Evolutionary conservation across 768 basidiomycete genomes (phyloP).

Genomic region (Clitopilus passeckerianus): DNA sequence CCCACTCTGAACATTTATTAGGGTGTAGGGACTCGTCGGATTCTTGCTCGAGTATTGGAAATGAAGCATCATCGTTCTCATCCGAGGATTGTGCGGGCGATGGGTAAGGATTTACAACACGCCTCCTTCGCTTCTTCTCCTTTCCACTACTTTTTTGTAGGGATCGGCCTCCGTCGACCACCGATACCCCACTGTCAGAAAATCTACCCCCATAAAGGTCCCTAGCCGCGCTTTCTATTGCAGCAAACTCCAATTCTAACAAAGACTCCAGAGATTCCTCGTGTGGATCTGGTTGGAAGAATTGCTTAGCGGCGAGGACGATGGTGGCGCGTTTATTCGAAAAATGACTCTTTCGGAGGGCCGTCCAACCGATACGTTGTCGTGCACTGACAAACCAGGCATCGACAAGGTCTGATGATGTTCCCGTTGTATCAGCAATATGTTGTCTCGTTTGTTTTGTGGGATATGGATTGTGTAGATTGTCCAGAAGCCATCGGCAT

Average conservation of each 20-base stretch:
- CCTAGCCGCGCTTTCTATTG: constrained; percentile 14
- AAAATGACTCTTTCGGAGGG: constrained; percentile 27
- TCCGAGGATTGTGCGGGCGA: neutral
- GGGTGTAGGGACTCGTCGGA: too few species aligned
- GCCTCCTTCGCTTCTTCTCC: neutral
- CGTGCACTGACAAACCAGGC: constrained; percentile 45
- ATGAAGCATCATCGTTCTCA: too few species aligned
- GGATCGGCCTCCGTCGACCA: neutral
- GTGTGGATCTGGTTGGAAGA: constrained; percentile 21
- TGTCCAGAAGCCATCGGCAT: constrained; percentile 36
- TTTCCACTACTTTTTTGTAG: too few species aligned
- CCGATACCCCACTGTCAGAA: constrained; percentile 2
- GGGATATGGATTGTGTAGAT: constrained; percentile 53
- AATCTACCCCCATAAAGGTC: constrained; percentile 17
- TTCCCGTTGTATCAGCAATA: constrained; percentile 21
- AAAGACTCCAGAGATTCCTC: constrained; percentile 10
- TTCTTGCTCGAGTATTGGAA: too few species aligned
- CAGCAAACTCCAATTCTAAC: constrained; percentile 13
- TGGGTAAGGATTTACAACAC: neutral
- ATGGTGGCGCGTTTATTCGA: constrained; percentile 26
- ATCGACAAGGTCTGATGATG: constrained; percentile 25
- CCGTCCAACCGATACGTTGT: constrained; percentile 50
- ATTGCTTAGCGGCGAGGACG: constrained; percentile 29
- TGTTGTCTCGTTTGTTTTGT: constrained; percentile 19
- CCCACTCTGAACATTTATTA: too few species aligned